These are phyloP conservation scores for Porodaedalea pini DNA, from an alignment of 1,284 basidiomycete species.

Conservation along the genomic window DNA sequence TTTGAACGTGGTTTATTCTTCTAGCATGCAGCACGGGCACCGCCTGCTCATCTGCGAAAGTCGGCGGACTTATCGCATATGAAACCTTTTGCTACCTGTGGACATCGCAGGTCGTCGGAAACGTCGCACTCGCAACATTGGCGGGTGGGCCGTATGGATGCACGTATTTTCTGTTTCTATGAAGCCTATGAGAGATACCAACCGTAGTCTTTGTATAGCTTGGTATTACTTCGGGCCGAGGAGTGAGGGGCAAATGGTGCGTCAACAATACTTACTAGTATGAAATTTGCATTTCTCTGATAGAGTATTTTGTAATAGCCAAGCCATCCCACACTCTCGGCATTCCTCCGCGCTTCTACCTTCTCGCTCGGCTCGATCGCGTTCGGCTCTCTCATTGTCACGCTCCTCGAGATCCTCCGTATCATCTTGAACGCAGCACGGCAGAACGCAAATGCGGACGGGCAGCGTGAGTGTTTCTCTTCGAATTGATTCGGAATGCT, in stretches of 20 bases:
- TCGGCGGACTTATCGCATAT: conserved; percentile 73
- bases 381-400: conserved; percentile 87
- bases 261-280: conserved; percentile 13
- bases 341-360: conserved; percentile 80
- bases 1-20: neutral
- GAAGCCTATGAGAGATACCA: neutral
- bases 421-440: conserved; percentile 63
- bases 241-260: conserved; percentile 57
- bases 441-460: conserved; percentile 65
- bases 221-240: conserved; percentile 77
- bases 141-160: conserved; percentile 68
- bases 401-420: conserved; percentile 74
- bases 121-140: conserved; percentile 76
- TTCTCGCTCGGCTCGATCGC: conserved; percentile 86
- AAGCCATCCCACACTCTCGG: conserved; percentile 63
- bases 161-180: conserved; percentile 27
- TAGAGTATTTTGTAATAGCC: conserved; percentile 45
- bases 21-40: conserved; percentile 41
- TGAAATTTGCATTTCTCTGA: conserved; percentile 2
- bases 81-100: conserved; percentile 81
- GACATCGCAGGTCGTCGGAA: conserved; percentile 77
- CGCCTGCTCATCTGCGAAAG: conserved; percentile 49
- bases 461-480: conserved; percentile 55
- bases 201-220: conserved; percentile 29
- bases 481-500: conserved; percentile 17